phyloP scores from a whole-genome alignment of 495 filamentous ascomycete species.

The Penicillium nucicola region DNA sequence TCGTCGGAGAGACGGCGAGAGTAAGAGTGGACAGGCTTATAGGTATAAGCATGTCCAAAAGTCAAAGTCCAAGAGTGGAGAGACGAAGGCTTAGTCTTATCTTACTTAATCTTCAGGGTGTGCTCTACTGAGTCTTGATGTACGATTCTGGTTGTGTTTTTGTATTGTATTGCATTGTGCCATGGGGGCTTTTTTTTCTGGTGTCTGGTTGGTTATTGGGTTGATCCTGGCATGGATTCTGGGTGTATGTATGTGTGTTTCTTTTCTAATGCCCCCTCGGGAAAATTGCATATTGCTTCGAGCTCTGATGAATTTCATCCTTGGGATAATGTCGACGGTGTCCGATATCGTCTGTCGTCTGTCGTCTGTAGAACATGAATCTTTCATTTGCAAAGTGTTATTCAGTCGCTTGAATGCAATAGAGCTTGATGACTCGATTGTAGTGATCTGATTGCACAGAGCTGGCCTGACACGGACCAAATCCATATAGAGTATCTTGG shows the following conservation, averaged over 20 bases:
- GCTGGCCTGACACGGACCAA: no score
- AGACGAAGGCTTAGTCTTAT: slow-evolving; percentile 13
- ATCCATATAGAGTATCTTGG: no score
- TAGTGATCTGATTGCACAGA: no score
- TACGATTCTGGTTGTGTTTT: not conserved
- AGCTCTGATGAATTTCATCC: not conserved
- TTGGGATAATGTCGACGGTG: no score
- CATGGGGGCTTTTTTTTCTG: not conserved
- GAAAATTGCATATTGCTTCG: not conserved
- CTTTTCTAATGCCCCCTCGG: not conserved
- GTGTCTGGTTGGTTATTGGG: not conserved
- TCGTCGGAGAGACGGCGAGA: slow-evolving; percentile 9
- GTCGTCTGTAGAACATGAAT: not conserved
- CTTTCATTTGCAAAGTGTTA: no score
- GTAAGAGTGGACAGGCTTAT: slow-evolving; percentile 40
- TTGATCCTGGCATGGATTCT: not conserved
- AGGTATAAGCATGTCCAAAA: slow-evolving; percentile 40
- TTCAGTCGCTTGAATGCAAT: no score
- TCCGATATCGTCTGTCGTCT: no score
- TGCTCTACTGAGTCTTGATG: not conserved
- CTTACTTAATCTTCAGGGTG: not conserved
- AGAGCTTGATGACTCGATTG: no score
- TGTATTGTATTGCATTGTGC: not conserved
- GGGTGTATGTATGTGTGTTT: not conserved
- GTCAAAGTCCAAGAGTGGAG: slow-evolving; percentile 16